Evolutionary conservation across 2,329 filamentous ascomycete species (phyloP).

Genomic region (Calcarisporium arbuscula): DNA sequence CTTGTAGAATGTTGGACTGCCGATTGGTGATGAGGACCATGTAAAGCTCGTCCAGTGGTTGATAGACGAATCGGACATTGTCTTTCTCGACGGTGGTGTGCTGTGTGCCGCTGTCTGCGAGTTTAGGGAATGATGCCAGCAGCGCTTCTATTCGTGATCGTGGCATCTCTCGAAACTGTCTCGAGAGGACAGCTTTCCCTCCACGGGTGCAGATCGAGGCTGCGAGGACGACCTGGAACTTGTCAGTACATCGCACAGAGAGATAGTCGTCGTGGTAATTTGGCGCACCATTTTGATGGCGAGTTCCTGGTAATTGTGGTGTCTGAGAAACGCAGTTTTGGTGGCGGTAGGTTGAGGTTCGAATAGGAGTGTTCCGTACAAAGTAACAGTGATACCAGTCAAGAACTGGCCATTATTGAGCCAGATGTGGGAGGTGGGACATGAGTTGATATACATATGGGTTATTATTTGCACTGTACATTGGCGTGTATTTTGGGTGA

Average conservation of each 20-base stretch:
- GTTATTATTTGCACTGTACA: no score
- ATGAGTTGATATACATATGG: no score
- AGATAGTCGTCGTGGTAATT: neutral
- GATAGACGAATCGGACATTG: constrained; percentile 99
- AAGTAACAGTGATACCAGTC: no score
- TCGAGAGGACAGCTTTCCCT: constrained; percentile 95
- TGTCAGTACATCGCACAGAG: constrained; percentile 14
- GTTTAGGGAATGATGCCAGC: constrained; percentile 94
- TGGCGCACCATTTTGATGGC: constrained; percentile 33
- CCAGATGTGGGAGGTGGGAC: no score
- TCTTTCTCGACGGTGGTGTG: constrained; percentile 98
- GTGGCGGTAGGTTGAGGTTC: no score
- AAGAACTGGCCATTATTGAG: no score
- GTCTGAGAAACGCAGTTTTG: no score
- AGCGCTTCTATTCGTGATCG: constrained; percentile 94
- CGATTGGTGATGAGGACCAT: constrained; percentile 99
- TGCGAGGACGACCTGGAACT: constrained; percentile 82
- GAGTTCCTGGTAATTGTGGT: constrained; percentile 13
- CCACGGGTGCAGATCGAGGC: constrained; percentile 98
- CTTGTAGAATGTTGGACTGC: constrained; percentile 98
- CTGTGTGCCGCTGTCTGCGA: constrained; percentile 91
- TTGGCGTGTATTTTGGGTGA: no score
- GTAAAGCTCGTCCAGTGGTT: constrained; percentile 97
- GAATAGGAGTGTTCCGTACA: no score
- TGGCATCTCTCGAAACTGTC: constrained; percentile 97